These are phyloP conservation scores for Phialemoniopsis sp. DNA, from an alignment of 2,329 filamentous ascomycete species.

Conservation along the genomic window DNA sequence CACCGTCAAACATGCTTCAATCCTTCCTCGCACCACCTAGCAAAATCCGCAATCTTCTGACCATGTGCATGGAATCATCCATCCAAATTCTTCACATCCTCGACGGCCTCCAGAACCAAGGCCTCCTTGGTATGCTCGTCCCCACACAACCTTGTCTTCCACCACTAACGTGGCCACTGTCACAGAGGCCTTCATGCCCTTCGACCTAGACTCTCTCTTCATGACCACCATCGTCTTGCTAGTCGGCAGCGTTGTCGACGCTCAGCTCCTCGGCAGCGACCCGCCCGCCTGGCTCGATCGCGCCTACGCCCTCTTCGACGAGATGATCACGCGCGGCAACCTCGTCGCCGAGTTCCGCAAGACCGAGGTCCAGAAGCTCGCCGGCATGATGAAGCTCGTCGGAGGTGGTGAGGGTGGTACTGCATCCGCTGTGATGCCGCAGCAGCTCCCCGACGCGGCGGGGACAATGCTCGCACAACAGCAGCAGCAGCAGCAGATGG, in stretches of 20 bases:
- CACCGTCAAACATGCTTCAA: constrained; percentile 19
- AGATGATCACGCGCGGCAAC: constrained; percentile 41
- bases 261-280: constrained; percentile 25
- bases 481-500: too few species aligned
- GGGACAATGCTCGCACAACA: too few species aligned
- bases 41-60: constrained; percentile 23
- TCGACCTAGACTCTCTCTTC: constrained; percentile 39
- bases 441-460: too few species aligned
- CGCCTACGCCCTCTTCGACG: constrained; percentile 37
- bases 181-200: constrained; percentile 42
- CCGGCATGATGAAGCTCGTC: constrained; percentile 28
- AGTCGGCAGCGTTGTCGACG: constrained; percentile 29
- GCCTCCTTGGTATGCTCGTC: constrained; percentile 35
- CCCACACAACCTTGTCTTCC: neutral
- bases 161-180: too few species aligned
- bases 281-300: constrained; percentile 30
- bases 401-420: constrained; percentile 5
- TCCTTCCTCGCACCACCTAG: constrained; percentile 21
- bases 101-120: constrained; percentile 35
- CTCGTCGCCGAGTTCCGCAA: constrained; percentile 37
- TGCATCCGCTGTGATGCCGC: too few species aligned
- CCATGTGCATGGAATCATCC: constrained; percentile 23
- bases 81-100: constrained; percentile 28
- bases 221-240: constrained; percentile 36
- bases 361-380: constrained; percentile 39